Base-by-base conservation (phyloP, 371 early-diverging fungal genomes). In the Parasitella parasitica region DNA sequence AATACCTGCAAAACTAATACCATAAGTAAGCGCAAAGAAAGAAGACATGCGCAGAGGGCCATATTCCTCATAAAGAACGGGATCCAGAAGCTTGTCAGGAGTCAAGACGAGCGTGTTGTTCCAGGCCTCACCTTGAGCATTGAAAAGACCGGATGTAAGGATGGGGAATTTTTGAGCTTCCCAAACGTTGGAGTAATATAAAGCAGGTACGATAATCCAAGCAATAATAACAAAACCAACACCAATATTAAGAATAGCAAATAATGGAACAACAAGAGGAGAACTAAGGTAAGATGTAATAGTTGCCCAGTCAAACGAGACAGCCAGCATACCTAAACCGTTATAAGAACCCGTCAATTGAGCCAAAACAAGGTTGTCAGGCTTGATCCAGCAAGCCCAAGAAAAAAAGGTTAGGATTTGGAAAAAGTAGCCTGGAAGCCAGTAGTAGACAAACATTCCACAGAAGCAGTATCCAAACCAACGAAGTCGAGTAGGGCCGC, bases 301-400 rank as follows among this genome's bases (percentile, higher is more conserved):
- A 27, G 89, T 88, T 41, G 83, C 84, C 96, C 91, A 95, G 76
- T 86, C 91, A 26, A 95, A 79, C 1, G 89, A 81, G 28, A 91
- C 66, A 26, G 90, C 78, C 5, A 86, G 73, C 52, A 92, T 78
- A 27, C 91, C 91, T 39, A 92, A 71, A n/a, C 90, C 92, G 51
- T 72, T 80, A 36, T 70, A 69, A 46, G 86, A 85, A n/a, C 86
- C 82, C 18, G 91, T 84, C 1, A 89, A 65, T 63, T 89, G 87
- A 65, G 81, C 71, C 28, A 85, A 66, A 18, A 84, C 55, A 6
- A 72, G 67, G 56, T 81, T 88, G 57, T 82, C 81, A 7, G 83
- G 84, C 22, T 81, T 80, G 67, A 91, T 73, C 73, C 90, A 85
- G 73, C 95, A 94, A 15, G 90, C 73, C 70, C 92, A 54, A 20